phyloP scores from a whole-genome alignment of 164 flowering plant species.

The Chloranthus sessilifolius region DNA sequence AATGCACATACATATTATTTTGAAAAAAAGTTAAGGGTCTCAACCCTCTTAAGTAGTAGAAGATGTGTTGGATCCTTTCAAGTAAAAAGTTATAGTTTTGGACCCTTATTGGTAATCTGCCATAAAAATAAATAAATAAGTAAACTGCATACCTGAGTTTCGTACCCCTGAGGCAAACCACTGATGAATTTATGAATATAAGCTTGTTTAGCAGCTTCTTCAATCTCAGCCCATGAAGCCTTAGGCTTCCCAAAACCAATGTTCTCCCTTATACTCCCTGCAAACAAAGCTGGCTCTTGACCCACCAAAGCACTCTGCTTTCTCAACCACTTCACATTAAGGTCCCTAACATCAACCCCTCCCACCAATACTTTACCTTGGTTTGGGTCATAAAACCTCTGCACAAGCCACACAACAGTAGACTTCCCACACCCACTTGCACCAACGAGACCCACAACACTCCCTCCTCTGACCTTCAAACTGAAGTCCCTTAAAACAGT shows the following conservation, averaged over 20 bases:
- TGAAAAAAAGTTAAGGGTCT: too few species aligned
- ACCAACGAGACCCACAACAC: conserved; percentile 68
- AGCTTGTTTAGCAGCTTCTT: conserved; percentile 70
- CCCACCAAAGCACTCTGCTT: conserved; percentile 65
- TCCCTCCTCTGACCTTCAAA: conserved; percentile 53
- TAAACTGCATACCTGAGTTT: conserved; percentile 43
- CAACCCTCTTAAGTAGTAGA: too few species aligned
- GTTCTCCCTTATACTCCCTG: conserved; percentile 63
- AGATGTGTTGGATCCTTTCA: too few species aligned
- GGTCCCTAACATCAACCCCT: conserved; percentile 55
- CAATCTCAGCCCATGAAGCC: conserved; percentile 72
- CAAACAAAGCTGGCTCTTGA: conserved; percentile 76
- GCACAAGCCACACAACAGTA: conserved; percentile 61
- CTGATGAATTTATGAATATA: conserved; percentile 65
- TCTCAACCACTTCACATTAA: conserved; percentile 65
- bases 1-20: too few species aligned
- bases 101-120: too few species aligned
- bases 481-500: conserved; percentile 46
- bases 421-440: conserved; percentile 78
- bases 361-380: conserved; percentile 51
- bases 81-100: too few species aligned
- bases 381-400: conserved; percentile 73
- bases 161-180: conserved; percentile 73
- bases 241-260: conserved; percentile 58
- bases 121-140: too few species aligned